Conservation (phyloP, 768 basidiomycete species). For the Termitomyces sp. region DNA sequence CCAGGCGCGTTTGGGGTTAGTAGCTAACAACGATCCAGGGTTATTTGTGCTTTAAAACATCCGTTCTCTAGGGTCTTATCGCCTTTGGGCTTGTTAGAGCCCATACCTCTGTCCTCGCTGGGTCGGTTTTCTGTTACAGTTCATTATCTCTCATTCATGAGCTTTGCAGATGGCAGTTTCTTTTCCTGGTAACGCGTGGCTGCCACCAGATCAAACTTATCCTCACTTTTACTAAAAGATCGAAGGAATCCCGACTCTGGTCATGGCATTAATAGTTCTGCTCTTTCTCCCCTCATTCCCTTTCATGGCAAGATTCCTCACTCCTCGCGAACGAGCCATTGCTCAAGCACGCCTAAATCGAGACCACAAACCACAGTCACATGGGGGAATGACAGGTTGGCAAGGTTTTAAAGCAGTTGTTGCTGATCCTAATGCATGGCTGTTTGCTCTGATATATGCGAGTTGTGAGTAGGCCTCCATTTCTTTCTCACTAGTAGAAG, state of each 20-base stretch:
- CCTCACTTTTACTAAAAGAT: slow-evolving; percentile 31
- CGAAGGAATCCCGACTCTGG: slow-evolving; percentile 53
- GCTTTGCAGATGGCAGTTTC: slow-evolving; percentile 51
- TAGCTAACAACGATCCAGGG: not conserved
- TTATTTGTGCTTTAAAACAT: not conserved
- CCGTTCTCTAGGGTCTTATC: slow-evolving; percentile 42
- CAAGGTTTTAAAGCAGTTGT: slow-evolving; percentile 53
- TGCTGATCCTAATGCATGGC: slow-evolving; percentile 49
- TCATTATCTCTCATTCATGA: slow-evolving; percentile 13
- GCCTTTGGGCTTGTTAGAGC: slow-evolving; percentile 57
- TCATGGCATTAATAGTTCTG: slow-evolving; percentile 50
- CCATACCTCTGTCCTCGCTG: slow-evolving; percentile 41
- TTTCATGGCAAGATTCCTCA: slow-evolving; percentile 51
- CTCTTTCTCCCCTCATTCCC: slow-evolving; percentile 56
- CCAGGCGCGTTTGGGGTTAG: slow-evolving; percentile 55
- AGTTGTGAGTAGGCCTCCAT: slow-evolving; percentile 39
- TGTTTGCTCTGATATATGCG: slow-evolving; percentile 50
- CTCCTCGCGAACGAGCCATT: slow-evolving; percentile 51
- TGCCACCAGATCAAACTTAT: not conserved
- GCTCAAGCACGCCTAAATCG: slow-evolving; percentile 55
- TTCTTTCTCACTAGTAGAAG: not conserved
- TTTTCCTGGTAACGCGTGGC: slow-evolving; percentile 43
- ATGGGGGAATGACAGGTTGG: slow-evolving; percentile 59
- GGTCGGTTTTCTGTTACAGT: slow-evolving; percentile 25
- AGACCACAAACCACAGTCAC: slow-evolving; percentile 56